Conservation (phyloP, 768 basidiomycete genomes). For the Termitomyces sp. region DNA sequence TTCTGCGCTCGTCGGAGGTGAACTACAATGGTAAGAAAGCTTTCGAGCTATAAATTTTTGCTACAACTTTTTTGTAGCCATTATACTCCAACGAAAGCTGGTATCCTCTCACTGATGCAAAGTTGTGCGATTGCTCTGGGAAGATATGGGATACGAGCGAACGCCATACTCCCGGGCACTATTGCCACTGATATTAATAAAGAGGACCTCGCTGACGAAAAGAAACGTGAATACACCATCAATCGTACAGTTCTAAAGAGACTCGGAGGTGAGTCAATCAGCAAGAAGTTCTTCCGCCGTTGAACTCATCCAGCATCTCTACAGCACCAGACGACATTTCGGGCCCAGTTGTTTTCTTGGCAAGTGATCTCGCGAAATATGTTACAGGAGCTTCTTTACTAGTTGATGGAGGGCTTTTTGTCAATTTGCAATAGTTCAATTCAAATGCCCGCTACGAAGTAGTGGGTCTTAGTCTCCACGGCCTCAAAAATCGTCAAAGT, state of each 20-base stretch:
- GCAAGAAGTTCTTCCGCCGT: background rate
- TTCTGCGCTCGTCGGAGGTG: constrained; percentile 75
- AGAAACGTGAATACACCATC: constrained; percentile 60
- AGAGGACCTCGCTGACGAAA: constrained; percentile 59
- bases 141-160: constrained; percentile 72
- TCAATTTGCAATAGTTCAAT: constrained; percentile 59
- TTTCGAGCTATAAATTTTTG: background rate
- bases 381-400: constrained; percentile 63
- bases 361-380: constrained; percentile 68
- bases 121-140: constrained; percentile 74
- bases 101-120: constrained; percentile 76
- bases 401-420: constrained; percentile 73
- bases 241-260: constrained; percentile 64
- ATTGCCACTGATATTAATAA: constrained; percentile 78
- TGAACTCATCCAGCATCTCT: background rate
- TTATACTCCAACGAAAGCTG: constrained; percentile 80
- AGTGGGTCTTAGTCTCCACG: too few relatives aligned
- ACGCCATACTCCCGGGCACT: constrained; percentile 72
- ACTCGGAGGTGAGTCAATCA: constrained; percentile 48
- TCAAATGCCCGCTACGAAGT: too few relatives aligned
- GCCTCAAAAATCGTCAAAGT: too few relatives aligned
- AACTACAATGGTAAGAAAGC: constrained; percentile 51
- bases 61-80: constrained; percentile 36
- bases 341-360: constrained; percentile 71
- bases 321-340: constrained; percentile 67